A percentile compares a stretch with the other conserved stretches of the same genome.
These are phyloP conservation scores for Pseudogymnoascus sp. DNA, from an alignment of 2,329 filamentous ascomycete genomes.

Conservation along the genomic window DNA sequence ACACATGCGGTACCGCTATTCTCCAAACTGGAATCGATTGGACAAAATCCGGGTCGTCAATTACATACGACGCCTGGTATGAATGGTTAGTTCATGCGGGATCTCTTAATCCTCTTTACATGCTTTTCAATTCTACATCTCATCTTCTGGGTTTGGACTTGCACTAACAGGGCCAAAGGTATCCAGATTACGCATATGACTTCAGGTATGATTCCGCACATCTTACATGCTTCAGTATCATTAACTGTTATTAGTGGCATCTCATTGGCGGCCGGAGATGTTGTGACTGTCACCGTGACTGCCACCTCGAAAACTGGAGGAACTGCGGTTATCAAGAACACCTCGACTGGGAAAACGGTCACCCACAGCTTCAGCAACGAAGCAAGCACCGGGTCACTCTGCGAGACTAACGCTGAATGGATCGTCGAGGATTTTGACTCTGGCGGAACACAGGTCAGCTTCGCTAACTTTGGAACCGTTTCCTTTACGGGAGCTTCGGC, in stretches of 20 bases:
- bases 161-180: slow-evolving; percentile 23
- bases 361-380: slow-evolving; percentile 38
- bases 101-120: neutral
- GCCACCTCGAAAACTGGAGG: slow-evolving; percentile 37
- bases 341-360: slow-evolving; percentile 39
- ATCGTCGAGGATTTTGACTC: slow-evolving; percentile 46
- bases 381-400: slow-evolving; percentile 30
- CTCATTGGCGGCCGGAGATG: slow-evolving; percentile 39
- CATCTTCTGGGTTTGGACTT: neutral
- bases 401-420: slow-evolving; percentile 46
- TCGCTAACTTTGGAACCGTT: slow-evolving; percentile 44
- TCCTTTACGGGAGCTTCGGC: slow-evolving; percentile 39
- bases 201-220: slow-evolving; percentile 32
- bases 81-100: slow-evolving; percentile 40
- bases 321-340: slow-evolving; percentile 41
- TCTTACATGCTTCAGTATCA: neutral
- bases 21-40: slow-evolving; percentile 55
- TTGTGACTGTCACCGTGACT: slow-evolving; percentile 36
- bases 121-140: neutral
- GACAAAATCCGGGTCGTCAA: slow-evolving; percentile 37
- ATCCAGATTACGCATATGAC: slow-evolving; percentile 49
- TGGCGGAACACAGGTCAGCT: slow-evolving; percentile 35
- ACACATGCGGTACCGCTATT: slow-evolving; percentile 49
- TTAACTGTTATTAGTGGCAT: slow-evolving; percentile 29
- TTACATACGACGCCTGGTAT: slow-evolving; percentile 52